Evolutionary conservation across 2,329 filamentous ascomycete species (phyloP), one percentile per base, ranked within the genome.

Genomic region (Colletotrichum siamense): DNA sequence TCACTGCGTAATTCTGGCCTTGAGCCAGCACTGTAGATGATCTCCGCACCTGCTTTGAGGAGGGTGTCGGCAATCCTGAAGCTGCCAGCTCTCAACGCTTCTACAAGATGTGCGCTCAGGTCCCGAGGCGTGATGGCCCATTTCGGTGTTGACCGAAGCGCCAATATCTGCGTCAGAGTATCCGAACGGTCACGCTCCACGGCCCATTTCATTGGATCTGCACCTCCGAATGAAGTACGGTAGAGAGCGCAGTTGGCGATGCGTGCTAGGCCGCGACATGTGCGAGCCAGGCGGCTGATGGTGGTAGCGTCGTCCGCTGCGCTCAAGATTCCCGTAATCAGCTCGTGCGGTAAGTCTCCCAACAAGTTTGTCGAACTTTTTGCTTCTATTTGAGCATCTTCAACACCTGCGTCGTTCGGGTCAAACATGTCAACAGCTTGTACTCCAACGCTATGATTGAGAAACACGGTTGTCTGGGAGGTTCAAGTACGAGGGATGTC

Each of bases 341-440:
- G 10, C n/a, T 52, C 44, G 1, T 0, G 9, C n/a, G 44, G 44
- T 3, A 52, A 13, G 10, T 22, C 44, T 22, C n/a, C 6, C n/a
- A 52, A 22, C 0, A 3, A 52, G 4, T 2, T 13, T 52, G 0
- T 52, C 2, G 10, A 22, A 3, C 0, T 52, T 13, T 6, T 22
- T 52, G 2, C n/a, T n/a, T n/a, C n/a, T n/a, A n/a, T n/a, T n/a
- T 13, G 6, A 10, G 44, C 44, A 1, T 22, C 44, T 52, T 8
- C 44, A 1, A 22, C 3, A 8, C 8, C 6, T 52, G 1, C 10
- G n/a, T 52, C 1, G 3, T 22, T 22, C 13, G 10, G 2, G n/a
- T n/a, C n/a, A n/a, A n/a, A n/a, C n/a, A n/a, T n/a, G n/a, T n/a
- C n/a, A n/a, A n/a, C n/a, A n/a, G n/a, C n/a, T n/a, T n/a, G n/a